A percentile compares a stretch with the other conserved stretches of the same genome.
These are phyloP conservation scores for Fusarium anguioides DNA, from an alignment of 2,329 filamentous ascomycete genomes.

Conservation along the genomic window DNA sequence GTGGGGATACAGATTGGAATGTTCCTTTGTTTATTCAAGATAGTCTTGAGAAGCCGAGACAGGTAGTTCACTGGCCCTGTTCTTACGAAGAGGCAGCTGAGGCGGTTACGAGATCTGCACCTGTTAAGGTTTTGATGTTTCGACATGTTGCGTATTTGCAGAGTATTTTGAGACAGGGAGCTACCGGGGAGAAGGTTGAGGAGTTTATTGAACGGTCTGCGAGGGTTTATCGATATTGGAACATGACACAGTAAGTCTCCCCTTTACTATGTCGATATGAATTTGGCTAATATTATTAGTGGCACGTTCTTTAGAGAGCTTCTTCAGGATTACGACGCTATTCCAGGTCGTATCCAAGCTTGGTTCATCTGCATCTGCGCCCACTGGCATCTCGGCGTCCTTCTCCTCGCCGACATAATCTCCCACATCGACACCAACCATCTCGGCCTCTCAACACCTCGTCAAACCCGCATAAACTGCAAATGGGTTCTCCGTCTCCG, in stretches of 20 bases:
- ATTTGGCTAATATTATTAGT: neutral
- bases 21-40: conserved; percentile 20
- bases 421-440: conserved; percentile 58
- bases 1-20: conserved; percentile 11
- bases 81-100: conserved; percentile 60
- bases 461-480: conserved; percentile 39
- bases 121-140: conserved; percentile 68
- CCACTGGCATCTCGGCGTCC: conserved; percentile 67
- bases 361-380: conserved; percentile 68
- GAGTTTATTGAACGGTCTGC: conserved; percentile 59
- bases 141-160: conserved; percentile 66
- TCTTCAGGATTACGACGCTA: conserved; percentile 58
- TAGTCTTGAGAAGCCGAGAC: conserved; percentile 12
- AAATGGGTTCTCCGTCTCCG: conserved; percentile 55
- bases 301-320: conserved; percentile 63
- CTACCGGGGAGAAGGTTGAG: conserved; percentile 54
- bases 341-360: conserved; percentile 64
- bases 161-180: conserved; percentile 57
- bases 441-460: conserved; percentile 36
- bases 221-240: conserved; percentile 65
- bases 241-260: conserved; percentile 54
- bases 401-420: conserved; percentile 66
- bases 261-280: fast-evolving
- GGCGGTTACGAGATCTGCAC: conserved; percentile 62
- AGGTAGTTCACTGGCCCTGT: conserved; percentile 61